Percentiles rank a stretch among this genome's conserved stretches.
Evolutionary conservation across 345 rosid species (phyloP).

Genomic region (Linum tenue): DNA sequence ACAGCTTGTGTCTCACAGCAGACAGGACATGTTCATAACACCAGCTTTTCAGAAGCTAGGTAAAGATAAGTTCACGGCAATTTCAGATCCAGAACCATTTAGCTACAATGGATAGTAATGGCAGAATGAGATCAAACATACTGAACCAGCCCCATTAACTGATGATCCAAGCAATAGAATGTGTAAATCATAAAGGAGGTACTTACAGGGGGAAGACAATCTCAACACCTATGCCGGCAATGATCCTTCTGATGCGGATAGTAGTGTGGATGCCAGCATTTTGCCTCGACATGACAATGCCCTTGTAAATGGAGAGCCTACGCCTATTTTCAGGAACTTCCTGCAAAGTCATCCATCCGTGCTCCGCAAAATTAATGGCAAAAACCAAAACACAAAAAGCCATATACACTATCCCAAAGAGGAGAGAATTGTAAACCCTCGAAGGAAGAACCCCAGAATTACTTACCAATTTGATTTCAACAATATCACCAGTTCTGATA

Average conservation of each 20-base stretch:
- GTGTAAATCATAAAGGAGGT: not conserved
- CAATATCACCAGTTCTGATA: constrained; percentile 73
- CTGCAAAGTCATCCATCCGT: constrained; percentile 28
- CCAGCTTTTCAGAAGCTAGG: not conserved
- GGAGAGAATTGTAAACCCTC: not conserved
- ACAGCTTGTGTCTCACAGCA: not conserved
- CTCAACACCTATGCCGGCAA: constrained; percentile 75
- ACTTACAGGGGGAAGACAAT: constrained; percentile 74
- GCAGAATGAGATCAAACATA: not conserved
- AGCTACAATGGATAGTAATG: not conserved
- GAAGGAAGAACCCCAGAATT: constrained; percentile 7
- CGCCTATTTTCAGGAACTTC: constrained; percentile 75
- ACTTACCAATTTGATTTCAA: constrained; percentile 70
- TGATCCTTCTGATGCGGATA: constrained; percentile 68
- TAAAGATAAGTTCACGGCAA: no score
- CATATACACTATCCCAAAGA: not conserved
- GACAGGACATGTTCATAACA: not conserved
- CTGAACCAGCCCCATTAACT: not conserved
- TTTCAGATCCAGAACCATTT: not conserved
- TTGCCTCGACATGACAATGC: constrained; percentile 75
- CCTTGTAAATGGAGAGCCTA: constrained; percentile 69
- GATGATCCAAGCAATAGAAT: not conserved
- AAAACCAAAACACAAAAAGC: constrained; percentile 10
- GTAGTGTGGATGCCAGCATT: constrained; percentile 88
- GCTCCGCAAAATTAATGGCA: not conserved